Percentiles rank a stretch among this genome's conserved stretches.
These are phyloP conservation scores for Saccharomycopsis microspora DNA, from an alignment of 805 yeast species.

Conservation along the genomic window DNA sequence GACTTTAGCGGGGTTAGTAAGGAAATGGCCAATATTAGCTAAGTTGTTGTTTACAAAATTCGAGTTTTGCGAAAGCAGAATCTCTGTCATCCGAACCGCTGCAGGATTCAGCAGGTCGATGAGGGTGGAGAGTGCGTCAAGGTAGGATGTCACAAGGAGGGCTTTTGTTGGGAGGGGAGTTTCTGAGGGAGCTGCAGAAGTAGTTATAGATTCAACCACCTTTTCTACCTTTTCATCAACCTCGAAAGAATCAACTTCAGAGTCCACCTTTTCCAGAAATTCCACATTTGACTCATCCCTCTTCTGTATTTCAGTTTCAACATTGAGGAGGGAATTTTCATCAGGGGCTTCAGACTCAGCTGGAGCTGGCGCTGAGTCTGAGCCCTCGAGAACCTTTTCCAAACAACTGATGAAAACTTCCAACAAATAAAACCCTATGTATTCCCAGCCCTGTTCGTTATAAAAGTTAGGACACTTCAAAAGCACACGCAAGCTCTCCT, in stretches of 20 bases:
- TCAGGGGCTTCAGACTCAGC: background rate
- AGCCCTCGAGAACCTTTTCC: constrained; percentile 26
- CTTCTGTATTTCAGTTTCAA: constrained; percentile 7
- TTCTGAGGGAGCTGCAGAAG: background rate
- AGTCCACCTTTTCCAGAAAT: background rate
- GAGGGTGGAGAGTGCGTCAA: constrained; percentile 28
- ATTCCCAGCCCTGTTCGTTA: constrained; percentile 61
- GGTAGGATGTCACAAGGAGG: constrained; percentile 29
- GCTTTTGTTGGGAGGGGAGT: constrained; percentile 3
- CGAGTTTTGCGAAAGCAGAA: constrained; percentile 8
- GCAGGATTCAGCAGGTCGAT: constrained; percentile 15
- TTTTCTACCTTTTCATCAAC: constrained; percentile 17
- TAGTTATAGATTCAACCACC: background rate
- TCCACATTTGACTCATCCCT: background rate
- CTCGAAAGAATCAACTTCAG: background rate
- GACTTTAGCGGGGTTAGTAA: constrained; percentile 19
- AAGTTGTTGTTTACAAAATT: constrained; percentile 15
- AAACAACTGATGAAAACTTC: constrained; percentile 62
- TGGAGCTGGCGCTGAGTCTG: constrained; percentile 15
- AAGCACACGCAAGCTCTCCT: constrained; percentile 50
- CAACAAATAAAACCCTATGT: constrained; percentile 54
- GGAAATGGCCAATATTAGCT: constrained; percentile 16
- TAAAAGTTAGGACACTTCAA: constrained; percentile 62
- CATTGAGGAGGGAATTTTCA: background rate
- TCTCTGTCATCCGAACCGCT: constrained; percentile 7